Percentiles rank a stretch among this genome's conserved stretches.
Evolutionary conservation across 768 basidiomycete genomes (phyloP).

Genomic region (Termitomyces sp.): DNA sequence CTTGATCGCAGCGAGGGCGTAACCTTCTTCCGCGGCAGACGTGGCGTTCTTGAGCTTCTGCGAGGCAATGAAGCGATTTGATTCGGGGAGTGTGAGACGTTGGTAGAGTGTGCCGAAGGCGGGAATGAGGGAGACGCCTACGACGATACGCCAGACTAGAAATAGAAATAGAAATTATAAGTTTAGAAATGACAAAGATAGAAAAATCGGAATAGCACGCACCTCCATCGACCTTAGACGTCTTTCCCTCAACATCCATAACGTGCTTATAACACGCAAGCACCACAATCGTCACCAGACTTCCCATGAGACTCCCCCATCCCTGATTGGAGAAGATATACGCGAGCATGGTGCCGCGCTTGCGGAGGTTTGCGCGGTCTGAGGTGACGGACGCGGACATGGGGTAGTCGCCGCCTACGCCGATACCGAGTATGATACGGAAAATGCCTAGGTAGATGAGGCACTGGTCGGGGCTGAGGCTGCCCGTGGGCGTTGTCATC

Average conservation of each 20-base stretch:
- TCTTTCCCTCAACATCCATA: constrained; percentile 55
- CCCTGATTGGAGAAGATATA: constrained; percentile 78
- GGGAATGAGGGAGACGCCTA: constrained; percentile 72
- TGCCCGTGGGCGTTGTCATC: constrained; percentile 60
- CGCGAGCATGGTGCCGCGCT: constrained; percentile 69
- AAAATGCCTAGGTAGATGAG: constrained; percentile 64
- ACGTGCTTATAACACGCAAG: constrained; percentile 56
- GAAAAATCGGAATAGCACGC: constrained; percentile 7
- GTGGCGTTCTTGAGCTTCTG: constrained; percentile 25
- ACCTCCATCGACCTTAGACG: constrained; percentile 69
- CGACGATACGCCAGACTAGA: constrained; percentile 65
- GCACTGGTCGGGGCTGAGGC: constrained; percentile 41
- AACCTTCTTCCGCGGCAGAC: constrained; percentile 14
- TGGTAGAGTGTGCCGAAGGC: constrained; percentile 73
- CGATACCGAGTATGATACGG: constrained; percentile 71
- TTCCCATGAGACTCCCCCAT: constrained; percentile 68
- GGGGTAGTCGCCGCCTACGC: constrained; percentile 78
- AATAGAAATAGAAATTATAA: background rate
- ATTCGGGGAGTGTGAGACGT: constrained; percentile 68
- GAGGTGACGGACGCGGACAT: constrained; percentile 68
- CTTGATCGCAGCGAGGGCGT: constrained; percentile 26
- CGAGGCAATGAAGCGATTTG: constrained; percentile 47
- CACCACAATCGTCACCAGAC: constrained; percentile 57
- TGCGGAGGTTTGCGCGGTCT: constrained; percentile 59
- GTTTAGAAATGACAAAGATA: background rate